Evolutionary conservation across 2,329 filamentous ascomycete species (phyloP).

Genomic region (Sordariomycetes sp.): DNA sequence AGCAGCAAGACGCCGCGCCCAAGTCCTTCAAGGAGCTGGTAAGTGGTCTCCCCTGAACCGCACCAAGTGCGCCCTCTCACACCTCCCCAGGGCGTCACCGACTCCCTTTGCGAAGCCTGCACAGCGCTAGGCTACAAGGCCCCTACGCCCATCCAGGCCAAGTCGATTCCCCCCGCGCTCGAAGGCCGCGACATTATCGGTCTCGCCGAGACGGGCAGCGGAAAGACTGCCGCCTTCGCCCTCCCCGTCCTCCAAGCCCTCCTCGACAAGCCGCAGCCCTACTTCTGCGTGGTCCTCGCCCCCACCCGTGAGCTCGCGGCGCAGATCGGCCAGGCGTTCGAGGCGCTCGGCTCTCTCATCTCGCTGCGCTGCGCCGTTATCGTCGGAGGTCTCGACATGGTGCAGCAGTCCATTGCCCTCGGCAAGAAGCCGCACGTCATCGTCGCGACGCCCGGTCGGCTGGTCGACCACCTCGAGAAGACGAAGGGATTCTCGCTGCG

Average conservation of each 20-base stretch:
- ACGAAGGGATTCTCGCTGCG: conserved; percentile 89
- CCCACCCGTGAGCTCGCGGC: conserved; percentile 88
- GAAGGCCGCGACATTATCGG: conserved; percentile 80
- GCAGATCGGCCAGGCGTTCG: conserved; percentile 80
- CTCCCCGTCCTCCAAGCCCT: conserved; percentile 85
- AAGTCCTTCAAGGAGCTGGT: conserved; percentile 58
- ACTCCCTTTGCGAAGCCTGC: conserved; percentile 82
- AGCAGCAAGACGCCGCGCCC: conserved; percentile 14
- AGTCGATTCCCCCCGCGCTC: conserved; percentile 72
- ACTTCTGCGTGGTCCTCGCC: conserved; percentile 83
- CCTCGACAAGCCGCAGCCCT: conserved; percentile 71
- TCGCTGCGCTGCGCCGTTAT: conserved; percentile 77
- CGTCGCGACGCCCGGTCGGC: conserved; percentile 78
- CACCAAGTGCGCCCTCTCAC: conserved; percentile 7
- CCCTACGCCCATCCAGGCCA: conserved; percentile 78
- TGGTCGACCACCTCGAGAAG: conserved; percentile 89
- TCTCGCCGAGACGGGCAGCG: conserved; percentile 85
- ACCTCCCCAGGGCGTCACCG: conserved; percentile 57
- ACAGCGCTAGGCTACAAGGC: conserved; percentile 66
- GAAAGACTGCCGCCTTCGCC: conserved; percentile 91
- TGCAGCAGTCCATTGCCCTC: conserved; percentile 76
- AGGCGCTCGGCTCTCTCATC: conserved; percentile 76
- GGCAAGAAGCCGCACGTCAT: conserved; percentile 94
- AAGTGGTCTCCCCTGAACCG: conserved; percentile 6
- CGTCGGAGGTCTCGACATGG: conserved; percentile 93